Evolutionary conservation across 23 red algal genomes (phyloP), one percentile per base, ranked within the genome.

Genomic region (Pyropia yezoensis): DNA sequence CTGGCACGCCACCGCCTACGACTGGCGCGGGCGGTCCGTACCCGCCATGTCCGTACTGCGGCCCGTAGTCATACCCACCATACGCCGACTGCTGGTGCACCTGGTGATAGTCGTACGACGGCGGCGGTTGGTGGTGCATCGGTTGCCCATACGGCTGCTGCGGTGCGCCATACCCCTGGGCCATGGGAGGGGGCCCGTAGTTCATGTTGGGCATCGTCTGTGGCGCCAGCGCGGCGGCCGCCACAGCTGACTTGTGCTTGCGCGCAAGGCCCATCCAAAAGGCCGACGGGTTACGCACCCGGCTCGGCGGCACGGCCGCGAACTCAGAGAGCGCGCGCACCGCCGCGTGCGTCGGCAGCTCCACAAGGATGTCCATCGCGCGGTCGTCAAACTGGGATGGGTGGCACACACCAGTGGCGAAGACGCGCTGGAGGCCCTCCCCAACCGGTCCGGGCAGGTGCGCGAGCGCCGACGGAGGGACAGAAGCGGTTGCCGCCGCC

Each of bases 251-350:
- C 33, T 80, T 90, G 34, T 82, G 79, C 68, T 80, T 82, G 24
- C 85, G 57, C 17, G 78, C 88, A 22, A 92, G 59, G 23, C 88
- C 88, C 63, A 92, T 78, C 88, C 88, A 92, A 72, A 92, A 92
- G 26, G 88, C 88, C 6, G 88, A 92, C 28, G 88, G 88, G 59
- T 92, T 92, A 15, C 88, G 69, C 16, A 92, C 77, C 25, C 74
- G 72, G 55, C 74, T 73, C 32, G 88, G 88, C 55, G 77, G 73
- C 66, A 92, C 78, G 45, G 79, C 80, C n/a, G 88, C 88, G 74
- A 92, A 92, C 76, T 92, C 88, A 7, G 74, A 85, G 11, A 92
- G 61, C 16, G 88, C 88, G 45, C 76, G 69, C 27, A 92, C 88
- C 16, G 88, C 88, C 51, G 82, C 88, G 12, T 54, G 59, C 50